These are phyloP conservation scores for Bassia scoparia DNA, from an alignment of 148 eudicot species.

Conservation along the genomic window DNA sequence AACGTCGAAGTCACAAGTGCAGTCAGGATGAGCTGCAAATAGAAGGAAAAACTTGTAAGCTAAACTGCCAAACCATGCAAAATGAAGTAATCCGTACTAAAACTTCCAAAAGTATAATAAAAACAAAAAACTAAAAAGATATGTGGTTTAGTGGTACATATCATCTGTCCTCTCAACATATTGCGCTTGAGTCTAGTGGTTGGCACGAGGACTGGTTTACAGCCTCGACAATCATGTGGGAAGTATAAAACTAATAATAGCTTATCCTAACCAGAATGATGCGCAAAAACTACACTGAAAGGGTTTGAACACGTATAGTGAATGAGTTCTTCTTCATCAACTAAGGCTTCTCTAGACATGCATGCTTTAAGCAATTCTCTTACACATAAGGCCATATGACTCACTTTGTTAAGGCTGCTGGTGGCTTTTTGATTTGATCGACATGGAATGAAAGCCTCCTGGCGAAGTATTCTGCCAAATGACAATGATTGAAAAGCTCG, in stretches of 20 bases:
- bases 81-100: background rate
- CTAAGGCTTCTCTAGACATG: slow-evolving; percentile 59
- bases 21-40: slow-evolving; percentile 51
- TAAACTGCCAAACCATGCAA: background rate
- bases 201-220: too few relatives aligned
- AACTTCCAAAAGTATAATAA: too few relatives aligned
- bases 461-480: slow-evolving; percentile 53
- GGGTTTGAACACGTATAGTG: slow-evolving; percentile 65
- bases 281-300: slow-evolving; percentile 46
- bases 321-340: slow-evolving; percentile 77
- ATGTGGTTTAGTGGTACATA: too few relatives aligned
- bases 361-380: slow-evolving; percentile 74
- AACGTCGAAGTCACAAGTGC: slow-evolving; percentile 56
- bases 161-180: too few relatives aligned
- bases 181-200: too few relatives aligned
- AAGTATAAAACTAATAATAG: background rate
- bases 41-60: slow-evolving; percentile 5
- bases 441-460: slow-evolving; percentile 63
- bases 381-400: slow-evolving; percentile 58
- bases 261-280: background rate
- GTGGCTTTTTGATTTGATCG: slow-evolving; percentile 72
- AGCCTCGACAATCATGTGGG: too few relatives aligned
- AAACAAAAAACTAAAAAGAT: too few relatives aligned
- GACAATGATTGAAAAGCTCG: slow-evolving; percentile 70
- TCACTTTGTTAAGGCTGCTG: slow-evolving; percentile 67